phyloP scores from a whole-genome alignment of 1,139 yeast genomes.

The Nakaseomyces delphensis region DNA sequence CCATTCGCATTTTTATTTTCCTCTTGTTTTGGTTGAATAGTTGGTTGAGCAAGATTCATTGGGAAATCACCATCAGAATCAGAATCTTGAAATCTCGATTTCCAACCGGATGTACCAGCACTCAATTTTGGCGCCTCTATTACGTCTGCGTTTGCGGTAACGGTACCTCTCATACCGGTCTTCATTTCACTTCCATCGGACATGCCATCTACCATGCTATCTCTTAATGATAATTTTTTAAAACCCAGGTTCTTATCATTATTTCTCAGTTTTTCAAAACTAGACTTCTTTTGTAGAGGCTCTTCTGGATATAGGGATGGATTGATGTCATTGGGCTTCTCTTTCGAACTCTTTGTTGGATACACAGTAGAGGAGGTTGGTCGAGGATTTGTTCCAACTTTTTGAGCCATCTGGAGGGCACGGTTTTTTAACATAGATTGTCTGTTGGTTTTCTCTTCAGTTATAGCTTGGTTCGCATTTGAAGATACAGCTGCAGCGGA shows the following conservation, averaged over 20 bases:
- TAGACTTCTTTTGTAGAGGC: constrained; percentile 42
- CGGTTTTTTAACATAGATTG: constrained; percentile 5
- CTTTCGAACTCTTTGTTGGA: constrained; percentile 4
- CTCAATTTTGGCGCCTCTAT: background rate
- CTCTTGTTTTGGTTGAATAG: constrained; percentile 6
- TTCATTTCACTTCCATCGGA: background rate
- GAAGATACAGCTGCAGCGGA: constrained; percentile 6
- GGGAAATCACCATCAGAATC: constrained; percentile 43
- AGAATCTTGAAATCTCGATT: constrained; percentile 50
- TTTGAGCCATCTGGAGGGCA: constrained; percentile 1
- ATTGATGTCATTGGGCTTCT: constrained; percentile 3
- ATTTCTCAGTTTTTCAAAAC: constrained; percentile 43
- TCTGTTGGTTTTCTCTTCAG: background rate
- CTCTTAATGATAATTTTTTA: constrained; percentile 34
- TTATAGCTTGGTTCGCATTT: background rate
- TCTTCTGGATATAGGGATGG: constrained; percentile 28
- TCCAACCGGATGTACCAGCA: constrained; percentile 15
- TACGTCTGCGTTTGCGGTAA: background rate
- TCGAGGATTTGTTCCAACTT: constrained; percentile 1
- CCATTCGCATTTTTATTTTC: constrained; percentile 12
- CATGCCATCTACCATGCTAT: constrained; percentile 11
- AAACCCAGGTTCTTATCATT: constrained; percentile 31
- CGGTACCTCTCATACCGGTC: constrained; percentile 1
- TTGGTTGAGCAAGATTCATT: constrained; percentile 13
- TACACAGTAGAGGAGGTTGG: background rate